A percentile compares a stretch with the other conserved stretches of the same genome.
Evolutionary conservation across 306 rosid species (phyloP).

Genomic region (Cucurbita ficifolia): DNA sequence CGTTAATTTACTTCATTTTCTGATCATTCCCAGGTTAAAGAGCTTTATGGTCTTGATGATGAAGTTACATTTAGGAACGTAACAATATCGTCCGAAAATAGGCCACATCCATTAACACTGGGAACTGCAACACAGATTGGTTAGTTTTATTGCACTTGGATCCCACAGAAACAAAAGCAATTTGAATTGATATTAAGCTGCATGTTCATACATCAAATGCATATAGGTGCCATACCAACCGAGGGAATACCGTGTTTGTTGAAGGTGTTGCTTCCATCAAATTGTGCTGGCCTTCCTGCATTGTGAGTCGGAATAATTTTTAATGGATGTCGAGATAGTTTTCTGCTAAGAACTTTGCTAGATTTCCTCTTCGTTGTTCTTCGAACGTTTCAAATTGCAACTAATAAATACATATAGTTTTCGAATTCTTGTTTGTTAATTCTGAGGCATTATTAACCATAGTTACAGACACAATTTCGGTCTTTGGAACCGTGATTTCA

Average conservation of each 20-base stretch:
- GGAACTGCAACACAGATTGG: conserved; percentile 96
- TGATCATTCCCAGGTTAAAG: conserved; percentile 50
- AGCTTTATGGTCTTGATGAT: conserved; percentile 69
- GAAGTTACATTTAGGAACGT: conserved; percentile 64
- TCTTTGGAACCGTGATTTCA: background rate
- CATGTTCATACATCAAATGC: conserved; percentile 1
- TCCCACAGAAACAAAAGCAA: background rate
- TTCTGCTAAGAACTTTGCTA: background rate
- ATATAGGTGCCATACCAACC: conserved; percentile 73
- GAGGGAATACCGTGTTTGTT: conserved; percentile 94
- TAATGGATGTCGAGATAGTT: background rate
- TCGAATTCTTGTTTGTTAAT: background rate
- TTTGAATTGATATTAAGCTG: background rate
- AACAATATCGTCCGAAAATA: conserved; percentile 52
- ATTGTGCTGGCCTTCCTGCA: conserved; percentile 66
- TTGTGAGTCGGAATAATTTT: conserved; percentile 32
- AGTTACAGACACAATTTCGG: background rate
- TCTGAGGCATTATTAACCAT: background rate
- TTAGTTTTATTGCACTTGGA: conserved; percentile 25
- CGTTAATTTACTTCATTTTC: conserved; percentile 1
- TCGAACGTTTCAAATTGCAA: background rate
- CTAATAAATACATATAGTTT: background rate
- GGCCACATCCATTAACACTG: conserved; percentile 56
- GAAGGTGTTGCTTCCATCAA: conserved; percentile 73
- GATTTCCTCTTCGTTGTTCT: background rate